Percentiles rank a stretch among this genome's conserved stretches.
Conservation (phyloP, 163 green algal species). For the Coccomyxa subellipsoidea region DNA sequence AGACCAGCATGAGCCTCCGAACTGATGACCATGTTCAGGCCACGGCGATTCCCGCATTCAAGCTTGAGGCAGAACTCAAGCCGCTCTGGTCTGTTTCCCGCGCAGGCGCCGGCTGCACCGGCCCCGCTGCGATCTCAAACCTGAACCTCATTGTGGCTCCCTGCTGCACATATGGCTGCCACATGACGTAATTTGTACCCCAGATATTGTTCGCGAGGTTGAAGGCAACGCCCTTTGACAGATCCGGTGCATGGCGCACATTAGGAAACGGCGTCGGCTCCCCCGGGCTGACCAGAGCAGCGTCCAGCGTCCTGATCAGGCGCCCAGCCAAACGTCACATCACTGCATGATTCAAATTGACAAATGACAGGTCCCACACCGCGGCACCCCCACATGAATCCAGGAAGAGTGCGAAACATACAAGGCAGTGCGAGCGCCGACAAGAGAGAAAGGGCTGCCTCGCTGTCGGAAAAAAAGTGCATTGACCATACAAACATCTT, state of each 20-base stretch:
- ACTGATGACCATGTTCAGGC: too few relatives aligned
- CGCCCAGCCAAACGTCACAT: not conserved
- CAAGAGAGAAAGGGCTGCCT: too few relatives aligned
- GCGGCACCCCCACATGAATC: too few relatives aligned
- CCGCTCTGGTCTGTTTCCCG: not conserved
- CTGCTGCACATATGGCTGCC: not conserved
- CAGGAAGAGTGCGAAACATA: too few relatives aligned
- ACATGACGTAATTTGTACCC: constrained; percentile 28
- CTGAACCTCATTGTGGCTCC: not conserved
- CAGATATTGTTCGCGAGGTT: constrained; percentile 57
- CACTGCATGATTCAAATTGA: not conserved
- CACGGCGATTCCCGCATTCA: not conserved
- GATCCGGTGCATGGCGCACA: constrained; percentile 20
- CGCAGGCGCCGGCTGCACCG: not conserved
- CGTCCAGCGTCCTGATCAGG: constrained; percentile 42
- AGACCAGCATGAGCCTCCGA: too few relatives aligned
- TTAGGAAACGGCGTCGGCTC: constrained; percentile 38
- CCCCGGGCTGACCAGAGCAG: constrained; percentile 49
- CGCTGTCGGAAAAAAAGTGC: too few relatives aligned
- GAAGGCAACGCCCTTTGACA: constrained; percentile 46
- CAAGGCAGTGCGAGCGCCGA: too few relatives aligned
- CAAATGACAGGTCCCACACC: too few relatives aligned
- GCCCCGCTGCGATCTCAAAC: not conserved
- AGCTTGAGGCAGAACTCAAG: not conserved
- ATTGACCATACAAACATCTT: too few relatives aligned